These are phyloP conservation scores for Metschnikowia baotianmanensis DNA, from an alignment of 805 yeast genomes.

Conservation along the genomic window DNA sequence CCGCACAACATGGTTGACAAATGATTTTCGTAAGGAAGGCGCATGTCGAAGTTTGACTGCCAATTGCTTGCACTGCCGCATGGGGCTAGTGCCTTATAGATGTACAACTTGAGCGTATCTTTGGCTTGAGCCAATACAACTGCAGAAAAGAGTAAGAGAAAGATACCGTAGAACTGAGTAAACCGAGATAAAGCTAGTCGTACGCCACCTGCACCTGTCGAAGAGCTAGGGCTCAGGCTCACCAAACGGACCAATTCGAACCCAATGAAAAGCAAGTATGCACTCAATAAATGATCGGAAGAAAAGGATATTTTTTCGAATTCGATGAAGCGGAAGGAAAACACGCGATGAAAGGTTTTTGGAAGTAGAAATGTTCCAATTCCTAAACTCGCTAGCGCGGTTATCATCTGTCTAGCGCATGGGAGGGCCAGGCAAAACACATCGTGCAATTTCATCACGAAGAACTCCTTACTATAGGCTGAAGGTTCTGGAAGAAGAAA, in stretches of 20 bases:
- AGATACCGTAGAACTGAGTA: constrained; percentile 11
- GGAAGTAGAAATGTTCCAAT: constrained; percentile 11
- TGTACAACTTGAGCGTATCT: constrained; percentile 13
- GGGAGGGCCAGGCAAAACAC: not conserved
- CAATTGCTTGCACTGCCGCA: constrained; percentile 4
- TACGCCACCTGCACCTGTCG: constrained; percentile 2
- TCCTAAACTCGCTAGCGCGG: not conserved
- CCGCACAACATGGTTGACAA: constrained; percentile 10
- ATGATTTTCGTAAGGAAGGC: constrained; percentile 9
- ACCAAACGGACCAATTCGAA: constrained; percentile 7
- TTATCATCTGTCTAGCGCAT: not conserved
- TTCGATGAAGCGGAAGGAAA: constrained; percentile 20
- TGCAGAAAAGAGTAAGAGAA: constrained; percentile 7
- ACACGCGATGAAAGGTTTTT: constrained; percentile 18
- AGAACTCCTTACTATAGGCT: not conserved
- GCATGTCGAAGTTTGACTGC: constrained; percentile 5
- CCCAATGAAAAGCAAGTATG: constrained; percentile 12
- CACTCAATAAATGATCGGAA: constrained; percentile 25
- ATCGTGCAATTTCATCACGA: not conserved
- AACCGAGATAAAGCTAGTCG: constrained; percentile 10
- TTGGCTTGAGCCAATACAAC: constrained; percentile 8
- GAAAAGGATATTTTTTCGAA: constrained; percentile 14
- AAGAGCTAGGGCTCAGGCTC: not conserved
- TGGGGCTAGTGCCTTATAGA: constrained; percentile 12
- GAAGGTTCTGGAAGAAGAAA: constrained; percentile 9